Evolutionary conservation across 257 asterid genomes (phyloP), one percentile per base, ranked within the genome.

Genomic region (Solanum appendiculatum): DNA sequence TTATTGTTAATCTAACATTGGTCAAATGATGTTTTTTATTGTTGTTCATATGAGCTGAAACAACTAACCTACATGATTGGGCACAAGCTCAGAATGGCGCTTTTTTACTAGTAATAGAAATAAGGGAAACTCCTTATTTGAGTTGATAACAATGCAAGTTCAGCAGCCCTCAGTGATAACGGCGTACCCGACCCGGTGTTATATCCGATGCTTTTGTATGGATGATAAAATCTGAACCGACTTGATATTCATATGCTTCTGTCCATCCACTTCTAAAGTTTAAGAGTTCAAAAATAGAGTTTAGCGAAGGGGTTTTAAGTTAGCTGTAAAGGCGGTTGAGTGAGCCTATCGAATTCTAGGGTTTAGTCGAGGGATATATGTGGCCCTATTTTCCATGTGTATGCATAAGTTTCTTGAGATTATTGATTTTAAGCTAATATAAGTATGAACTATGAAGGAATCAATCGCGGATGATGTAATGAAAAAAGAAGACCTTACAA

Each of bases 401-500:
- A 72, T 72, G 16, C 81, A 6, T 36, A 72, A 20, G 1, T 69
- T 69, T 69, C 20, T 33, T 14, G 1, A 16, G 39, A 69, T 15
- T 36, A 36, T 20, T 34, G 31, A 48, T 48, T 84, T 84, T 63
- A 84, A 69, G 78, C 37, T 72, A n/a, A 33, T 64, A 29, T 64
- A 66, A 15, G 31, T 44, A 15, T 34, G 33, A 66, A 15, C 21
- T 44, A 15, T 34, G 33, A 66, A 66, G 66, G 27, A 85, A 27
- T 75, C 73, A 81, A 93, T 94, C 96, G 93, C 91, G 89, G 95
- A 93, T 83, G 95, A 92, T 64, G 92, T 89, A 86, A 90, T 31
- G 90, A 89, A 46, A 87, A 85, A 88, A 77, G 94, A 90, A 3
- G 91, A 91, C 69, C 88, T 92, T 36, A 44, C 94, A 85, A 92